Conservation (phyloP, 78 protist species). For the Dictyostelium firmibasis region DNA sequence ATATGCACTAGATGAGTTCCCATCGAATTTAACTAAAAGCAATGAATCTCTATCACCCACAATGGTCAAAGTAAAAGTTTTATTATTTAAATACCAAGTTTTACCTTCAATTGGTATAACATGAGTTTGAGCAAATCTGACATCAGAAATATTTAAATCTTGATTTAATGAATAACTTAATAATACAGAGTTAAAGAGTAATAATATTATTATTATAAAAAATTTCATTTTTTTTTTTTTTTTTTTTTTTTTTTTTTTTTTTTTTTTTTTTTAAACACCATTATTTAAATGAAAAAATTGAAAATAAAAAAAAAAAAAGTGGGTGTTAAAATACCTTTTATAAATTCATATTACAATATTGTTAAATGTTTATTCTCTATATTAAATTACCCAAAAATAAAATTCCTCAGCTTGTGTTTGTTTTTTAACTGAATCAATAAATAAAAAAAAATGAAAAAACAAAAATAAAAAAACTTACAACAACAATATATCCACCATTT, state of each 20-base stretch:
- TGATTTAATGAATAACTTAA: background rate
- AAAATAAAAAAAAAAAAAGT: too few species aligned
- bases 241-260: background rate
- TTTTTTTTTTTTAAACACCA: background rate
- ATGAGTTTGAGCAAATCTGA: conserved; percentile 44
- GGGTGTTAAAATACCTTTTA: background rate
- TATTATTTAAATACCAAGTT: background rate
- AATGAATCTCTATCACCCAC: conserved; percentile 15
- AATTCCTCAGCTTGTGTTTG: background rate
- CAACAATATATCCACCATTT: background rate
- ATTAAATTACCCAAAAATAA: too few species aligned
- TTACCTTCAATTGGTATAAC: conserved; percentile 31
- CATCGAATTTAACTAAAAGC: background rate
- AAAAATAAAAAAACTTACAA: too few species aligned
- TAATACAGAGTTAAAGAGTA: background rate
- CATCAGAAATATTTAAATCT: background rate
- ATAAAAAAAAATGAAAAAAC: too few species aligned
- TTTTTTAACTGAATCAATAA: background rate
- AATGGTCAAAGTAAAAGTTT: background rate
- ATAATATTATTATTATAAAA: background rate
- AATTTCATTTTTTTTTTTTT: background rate
- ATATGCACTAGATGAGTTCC: background rate
- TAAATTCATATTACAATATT: background rate
- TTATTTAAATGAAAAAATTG: too few species aligned
- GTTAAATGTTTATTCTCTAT: background rate